phyloP scores from a whole-genome alignment of 2,329 filamentous ascomycete genomes.

The Ophiostoma perfectum region DNA sequence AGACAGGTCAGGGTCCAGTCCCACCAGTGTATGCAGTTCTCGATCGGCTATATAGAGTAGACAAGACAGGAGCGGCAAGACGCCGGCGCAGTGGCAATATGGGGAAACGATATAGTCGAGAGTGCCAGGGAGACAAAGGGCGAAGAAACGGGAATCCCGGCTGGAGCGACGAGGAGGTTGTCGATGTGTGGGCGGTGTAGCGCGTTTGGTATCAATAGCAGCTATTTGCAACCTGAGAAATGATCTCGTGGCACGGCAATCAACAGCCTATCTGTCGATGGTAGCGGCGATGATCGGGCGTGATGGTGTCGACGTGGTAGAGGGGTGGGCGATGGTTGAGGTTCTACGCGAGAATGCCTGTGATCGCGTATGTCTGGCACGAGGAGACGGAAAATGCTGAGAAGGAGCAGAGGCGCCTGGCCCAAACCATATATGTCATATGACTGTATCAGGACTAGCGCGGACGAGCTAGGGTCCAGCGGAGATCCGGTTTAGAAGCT shows the following conservation, averaged over 20 bases:
- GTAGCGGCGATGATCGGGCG: neutral
- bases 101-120: neutral
- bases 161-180: neutral
- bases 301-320: neutral
- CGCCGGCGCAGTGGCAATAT: neutral
- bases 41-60: neutral
- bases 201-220: neutral
- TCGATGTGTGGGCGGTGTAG: slow-evolving; percentile 8
- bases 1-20: slow-evolving; percentile 4
- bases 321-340: neutral
- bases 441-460: slow-evolving; percentile 18
- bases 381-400: slow-evolving; percentile 20
- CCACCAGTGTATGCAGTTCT: slow-evolving; percentile 4
- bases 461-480: neutral
- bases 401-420: slow-evolving; percentile 12
- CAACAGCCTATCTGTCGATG: neutral
- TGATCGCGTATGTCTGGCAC: slow-evolving; percentile 24
- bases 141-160: neutral
- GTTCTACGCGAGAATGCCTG: slow-evolving; percentile 16
- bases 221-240: neutral
- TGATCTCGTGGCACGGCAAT: neutral
- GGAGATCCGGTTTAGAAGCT: slow-evolving; percentile 19
- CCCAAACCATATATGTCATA: slow-evolving; percentile 18
- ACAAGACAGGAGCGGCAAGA: neutral
- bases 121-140: neutral